Percentiles rank a stretch among this genome's conserved stretches.
These are phyloP conservation scores for Globisporangium acanthophoron DNA, from an alignment of 352 stramenopile species.

Conservation along the genomic window DNA sequence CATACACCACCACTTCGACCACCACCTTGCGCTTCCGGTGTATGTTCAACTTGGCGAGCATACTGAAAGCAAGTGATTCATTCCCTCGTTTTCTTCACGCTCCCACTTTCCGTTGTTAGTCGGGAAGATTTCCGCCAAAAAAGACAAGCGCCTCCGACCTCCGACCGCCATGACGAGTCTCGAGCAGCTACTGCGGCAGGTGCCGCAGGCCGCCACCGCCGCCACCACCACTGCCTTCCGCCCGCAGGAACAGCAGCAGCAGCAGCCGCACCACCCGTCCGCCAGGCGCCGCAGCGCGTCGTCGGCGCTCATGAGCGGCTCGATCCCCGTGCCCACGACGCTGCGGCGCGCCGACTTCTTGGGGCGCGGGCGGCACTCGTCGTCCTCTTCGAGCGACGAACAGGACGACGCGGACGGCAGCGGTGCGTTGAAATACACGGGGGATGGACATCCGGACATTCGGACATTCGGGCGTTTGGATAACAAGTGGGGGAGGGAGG, in stretches of 20 bases:
- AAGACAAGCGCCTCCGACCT: not conserved
- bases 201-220: not conserved
- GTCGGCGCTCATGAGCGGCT: slow-evolving; percentile 10
- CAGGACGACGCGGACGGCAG: slow-evolving; percentile 5
- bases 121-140: not conserved
- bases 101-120: not conserved
- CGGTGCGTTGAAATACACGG: slow-evolving; percentile 2
- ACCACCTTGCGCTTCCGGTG: too few species aligned
- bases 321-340: slow-evolving; percentile 14
- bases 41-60: not conserved
- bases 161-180: slow-evolving; percentile 11
- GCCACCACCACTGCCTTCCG: not conserved
- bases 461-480: not conserved
- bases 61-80: not conserved
- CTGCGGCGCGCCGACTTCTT: slow-evolving; percentile 13
- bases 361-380: slow-evolving; percentile 15
- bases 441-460: not conserved
- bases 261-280: not conserved
- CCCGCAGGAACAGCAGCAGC: not conserved
- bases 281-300: slow-evolving; percentile 4
- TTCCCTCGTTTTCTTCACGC: not conserved
- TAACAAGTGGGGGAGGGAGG: not conserved
- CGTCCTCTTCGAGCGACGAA: slow-evolving; percentile 14
- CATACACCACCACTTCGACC: not conserved
- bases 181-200: slow-evolving; percentile 13